A percentile compares a stretch with the other conserved stretches of the same genome.
Conservation (phyloP, 495 filamentous ascomycete genomes). For the Astrocystis sublimbata region DNA sequence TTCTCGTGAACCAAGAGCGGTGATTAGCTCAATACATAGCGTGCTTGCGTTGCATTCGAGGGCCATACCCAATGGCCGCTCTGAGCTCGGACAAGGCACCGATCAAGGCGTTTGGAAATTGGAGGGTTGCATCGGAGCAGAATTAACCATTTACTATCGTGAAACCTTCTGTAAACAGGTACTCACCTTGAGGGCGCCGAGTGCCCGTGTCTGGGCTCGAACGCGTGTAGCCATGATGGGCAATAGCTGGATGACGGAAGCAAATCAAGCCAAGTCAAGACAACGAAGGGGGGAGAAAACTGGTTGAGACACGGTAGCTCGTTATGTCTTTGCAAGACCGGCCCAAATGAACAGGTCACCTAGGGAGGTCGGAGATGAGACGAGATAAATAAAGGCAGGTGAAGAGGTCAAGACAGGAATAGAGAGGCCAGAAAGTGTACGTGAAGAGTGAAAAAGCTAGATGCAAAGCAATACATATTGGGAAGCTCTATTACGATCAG, state of each 20-base stretch:
- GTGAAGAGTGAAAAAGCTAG: neutral
- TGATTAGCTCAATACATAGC: neutral
- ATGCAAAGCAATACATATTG: neutral
- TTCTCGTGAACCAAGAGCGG: neutral
- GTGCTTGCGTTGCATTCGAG: neutral
- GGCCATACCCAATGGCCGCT: neutral
- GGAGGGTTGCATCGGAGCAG: neutral
- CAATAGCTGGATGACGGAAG: neutral
- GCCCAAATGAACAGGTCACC: neutral
- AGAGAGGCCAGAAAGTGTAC: neutral
- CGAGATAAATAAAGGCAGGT: too few relatives aligned
- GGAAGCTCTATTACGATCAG: neutral
- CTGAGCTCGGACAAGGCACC: neutral
- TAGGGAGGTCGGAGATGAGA: neutral
- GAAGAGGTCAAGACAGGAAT: neutral
- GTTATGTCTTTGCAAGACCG: neutral
- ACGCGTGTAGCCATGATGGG: conserved; percentile 52
- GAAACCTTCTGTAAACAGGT: neutral
- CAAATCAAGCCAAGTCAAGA: neutral
- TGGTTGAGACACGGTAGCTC: neutral
- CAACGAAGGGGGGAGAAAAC: neutral
- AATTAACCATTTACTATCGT: neutral
- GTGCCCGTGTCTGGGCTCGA: conserved; percentile 47
- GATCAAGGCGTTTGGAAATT: neutral
- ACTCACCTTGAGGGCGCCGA: conserved; percentile 54